A percentile compares a stretch with the other conserved stretches of the same genome.
Conservation (phyloP, 495 filamentous ascomycete species). For the Copromyces sp. region DNA sequence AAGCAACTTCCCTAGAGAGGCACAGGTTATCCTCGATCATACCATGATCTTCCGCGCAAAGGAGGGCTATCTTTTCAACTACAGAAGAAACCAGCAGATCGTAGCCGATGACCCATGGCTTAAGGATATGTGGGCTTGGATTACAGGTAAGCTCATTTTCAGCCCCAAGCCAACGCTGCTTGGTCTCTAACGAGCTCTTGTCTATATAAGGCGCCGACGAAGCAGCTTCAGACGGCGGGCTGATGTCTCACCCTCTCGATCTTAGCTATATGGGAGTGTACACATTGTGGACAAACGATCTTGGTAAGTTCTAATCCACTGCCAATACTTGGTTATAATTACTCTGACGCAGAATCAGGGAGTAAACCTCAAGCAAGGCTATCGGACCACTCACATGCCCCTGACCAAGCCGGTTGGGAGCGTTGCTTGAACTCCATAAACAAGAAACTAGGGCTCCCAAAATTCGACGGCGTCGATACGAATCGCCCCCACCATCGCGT, state of each 20-base stretch:
- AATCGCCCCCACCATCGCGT: conserved; percentile 62
- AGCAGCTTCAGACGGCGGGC: conserved; percentile 54
- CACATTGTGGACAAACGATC: conserved; percentile 66
- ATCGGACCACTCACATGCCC: conserved; percentile 26
- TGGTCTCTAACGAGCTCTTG: background rate
- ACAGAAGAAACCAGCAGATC: conserved; percentile 53
- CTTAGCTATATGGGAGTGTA: conserved; percentile 77
- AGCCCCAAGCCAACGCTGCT: background rate
- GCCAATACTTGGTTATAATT: background rate
- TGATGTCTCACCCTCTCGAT: conserved; percentile 67
- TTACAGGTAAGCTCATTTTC: conserved; percentile 44
- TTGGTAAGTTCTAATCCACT: conserved; percentile 38
- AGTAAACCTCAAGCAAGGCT: conserved; percentile 32
- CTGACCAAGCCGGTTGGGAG: conserved; percentile 40
- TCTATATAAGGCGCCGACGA: conserved; percentile 47
- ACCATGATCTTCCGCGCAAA: conserved; percentile 42
- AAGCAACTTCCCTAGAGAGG: conserved; percentile 24
- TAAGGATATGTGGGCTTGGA: conserved; percentile 68
- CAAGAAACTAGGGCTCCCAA: conserved; percentile 29
- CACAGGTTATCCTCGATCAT: conserved; percentile 32
- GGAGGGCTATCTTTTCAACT: conserved; percentile 75
- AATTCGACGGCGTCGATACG: conserved; percentile 45
- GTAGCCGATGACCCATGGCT: conserved; percentile 64
- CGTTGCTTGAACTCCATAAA: conserved; percentile 36
- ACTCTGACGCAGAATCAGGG: conserved; percentile 12